Percentiles rank a stretch among this genome's conserved stretches.
These are phyloP conservation scores for Cryomyces antarcticus DNA, from an alignment of 495 filamentous ascomycete species.

Conservation along the genomic window DNA sequence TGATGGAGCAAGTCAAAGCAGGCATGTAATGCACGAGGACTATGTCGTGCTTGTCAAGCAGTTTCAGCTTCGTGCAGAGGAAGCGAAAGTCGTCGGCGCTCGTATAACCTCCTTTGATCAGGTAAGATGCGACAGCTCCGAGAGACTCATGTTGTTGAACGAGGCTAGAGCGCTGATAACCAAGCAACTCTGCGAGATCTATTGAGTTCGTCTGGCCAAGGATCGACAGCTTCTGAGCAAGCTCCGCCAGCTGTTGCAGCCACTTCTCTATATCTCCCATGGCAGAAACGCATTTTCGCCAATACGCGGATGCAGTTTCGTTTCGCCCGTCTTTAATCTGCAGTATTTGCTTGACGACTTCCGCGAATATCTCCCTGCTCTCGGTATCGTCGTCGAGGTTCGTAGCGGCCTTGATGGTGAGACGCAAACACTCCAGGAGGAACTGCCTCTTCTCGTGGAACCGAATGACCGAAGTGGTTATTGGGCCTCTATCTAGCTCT, in stretches of 20 bases:
- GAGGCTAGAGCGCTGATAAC: conserved; percentile 51
- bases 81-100: conserved; percentile 47
- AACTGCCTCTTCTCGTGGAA: conserved; percentile 68
- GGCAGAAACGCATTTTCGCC: conserved; percentile 44
- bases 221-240: conserved; percentile 45
- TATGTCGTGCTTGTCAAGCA: conserved; percentile 51
- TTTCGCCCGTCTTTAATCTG: conserved; percentile 13
- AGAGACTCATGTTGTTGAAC: conserved; percentile 75
- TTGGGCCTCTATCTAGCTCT: conserved; percentile 41
- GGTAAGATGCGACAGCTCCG: conserved; percentile 49
- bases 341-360: conserved; percentile 24
- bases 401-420: conserved; percentile 44
- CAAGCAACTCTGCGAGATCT: conserved; percentile 46
- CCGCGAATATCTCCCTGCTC: conserved; percentile 22
- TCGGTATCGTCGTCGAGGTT: conserved; percentile 32
- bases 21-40: conserved; percentile 61
- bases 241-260: conserved; percentile 51
- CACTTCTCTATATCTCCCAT: conserved; percentile 56
- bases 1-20: conserved; percentile 47
- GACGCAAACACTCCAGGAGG: conserved; percentile 61
- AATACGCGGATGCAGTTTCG: conserved; percentile 23
- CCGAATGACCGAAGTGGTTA: conserved; percentile 54
- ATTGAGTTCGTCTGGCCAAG: conserved; percentile 37
- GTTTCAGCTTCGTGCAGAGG: conserved; percentile 42
- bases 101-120: conserved; percentile 55